A percentile compares a stretch with the other conserved stretches of the same genome.
These are phyloP conservation scores for Solanum bulbocastanum DNA, from an alignment of 257 asterid species.

Conservation along the genomic window DNA sequence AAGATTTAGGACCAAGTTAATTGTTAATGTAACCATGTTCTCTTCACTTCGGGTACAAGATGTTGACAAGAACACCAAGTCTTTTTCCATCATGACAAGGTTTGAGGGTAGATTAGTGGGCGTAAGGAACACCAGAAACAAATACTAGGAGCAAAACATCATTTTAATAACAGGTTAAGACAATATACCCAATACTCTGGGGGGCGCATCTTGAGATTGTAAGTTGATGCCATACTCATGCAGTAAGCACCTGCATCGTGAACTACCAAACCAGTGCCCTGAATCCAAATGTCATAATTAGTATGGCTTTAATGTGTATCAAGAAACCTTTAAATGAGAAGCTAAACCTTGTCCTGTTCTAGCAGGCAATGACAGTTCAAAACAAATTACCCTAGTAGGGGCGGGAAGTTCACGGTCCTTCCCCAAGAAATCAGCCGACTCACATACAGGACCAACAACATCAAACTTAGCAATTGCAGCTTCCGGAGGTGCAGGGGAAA, in stretches of 20 bases:
- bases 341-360: background rate
- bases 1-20: background rate
- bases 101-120: background rate
- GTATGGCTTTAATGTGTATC: background rate
- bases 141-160: background rate
- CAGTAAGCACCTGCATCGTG: conserved; percentile 99
- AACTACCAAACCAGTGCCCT: conserved; percentile 94
- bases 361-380: background rate
- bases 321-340: background rate
- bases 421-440: conserved; percentile 96
- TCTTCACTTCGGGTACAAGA: background rate
- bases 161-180: background rate
- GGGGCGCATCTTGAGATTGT: conserved; percentile 99
- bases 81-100: background rate
- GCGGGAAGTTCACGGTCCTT: conserved; percentile 81
- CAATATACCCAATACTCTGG: conserved; percentile 84
- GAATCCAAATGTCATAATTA: conserved; percentile 9
- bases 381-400: conserved; percentile 48
- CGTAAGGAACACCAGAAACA: background rate
- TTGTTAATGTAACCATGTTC: background rate
- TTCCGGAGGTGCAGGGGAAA: conserved; percentile 56
- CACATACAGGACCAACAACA: conserved; percentile 93
- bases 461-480: conserved; percentile 62
- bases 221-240: conserved; percentile 99
- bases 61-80: background rate